These are phyloP conservation scores for Diplosphaera chodatii DNA, from an alignment of 139 green algal genomes.

Conservation along the genomic window DNA sequence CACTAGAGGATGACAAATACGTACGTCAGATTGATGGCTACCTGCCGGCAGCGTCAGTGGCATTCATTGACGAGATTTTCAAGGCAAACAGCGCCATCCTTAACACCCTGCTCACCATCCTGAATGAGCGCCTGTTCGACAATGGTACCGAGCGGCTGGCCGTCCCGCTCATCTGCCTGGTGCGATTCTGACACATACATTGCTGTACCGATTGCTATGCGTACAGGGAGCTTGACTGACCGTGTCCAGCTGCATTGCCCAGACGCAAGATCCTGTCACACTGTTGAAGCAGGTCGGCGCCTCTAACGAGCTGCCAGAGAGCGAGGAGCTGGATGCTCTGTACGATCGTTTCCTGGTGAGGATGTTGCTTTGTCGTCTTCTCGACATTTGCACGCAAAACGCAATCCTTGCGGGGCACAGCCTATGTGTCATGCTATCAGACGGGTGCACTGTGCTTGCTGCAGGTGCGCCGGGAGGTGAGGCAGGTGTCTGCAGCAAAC, in stretches of 20 bases:
- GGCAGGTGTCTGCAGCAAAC: conserved; percentile 31
- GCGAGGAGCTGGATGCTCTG: conserved; percentile 88
- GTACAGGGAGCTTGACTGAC: too few relatives aligned
- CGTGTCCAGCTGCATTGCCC: too few relatives aligned
- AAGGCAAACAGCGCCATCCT: conserved; percentile 92
- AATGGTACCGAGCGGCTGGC: conserved; percentile 68
- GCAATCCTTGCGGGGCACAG: too few relatives aligned
- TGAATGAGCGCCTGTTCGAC: conserved; percentile 94
- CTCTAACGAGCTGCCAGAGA: conserved; percentile 86
- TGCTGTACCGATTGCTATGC: too few relatives aligned
- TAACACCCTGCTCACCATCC: conserved; percentile 88
- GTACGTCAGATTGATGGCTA: conserved; percentile 83
- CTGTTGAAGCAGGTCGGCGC: conserved; percentile 61
- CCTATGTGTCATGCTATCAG: too few relatives aligned
- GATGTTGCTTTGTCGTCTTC: too few relatives aligned
- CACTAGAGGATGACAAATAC: conserved; percentile 88
- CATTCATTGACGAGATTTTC: conserved; percentile 90
- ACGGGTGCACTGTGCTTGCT: too few relatives aligned
- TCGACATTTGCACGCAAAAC: too few relatives aligned
- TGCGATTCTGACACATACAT: not conserved
- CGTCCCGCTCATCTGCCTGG: conserved; percentile 60
- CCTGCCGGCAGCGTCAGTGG: conserved; percentile 73
- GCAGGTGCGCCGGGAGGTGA: conserved; percentile 44
- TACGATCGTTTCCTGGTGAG: conserved; percentile 88
- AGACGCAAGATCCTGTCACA: too few relatives aligned